These are phyloP conservation scores for Hibiscus syriacus DNA, from an alignment of 345 rosid species.

Conservation along the genomic window DNA sequence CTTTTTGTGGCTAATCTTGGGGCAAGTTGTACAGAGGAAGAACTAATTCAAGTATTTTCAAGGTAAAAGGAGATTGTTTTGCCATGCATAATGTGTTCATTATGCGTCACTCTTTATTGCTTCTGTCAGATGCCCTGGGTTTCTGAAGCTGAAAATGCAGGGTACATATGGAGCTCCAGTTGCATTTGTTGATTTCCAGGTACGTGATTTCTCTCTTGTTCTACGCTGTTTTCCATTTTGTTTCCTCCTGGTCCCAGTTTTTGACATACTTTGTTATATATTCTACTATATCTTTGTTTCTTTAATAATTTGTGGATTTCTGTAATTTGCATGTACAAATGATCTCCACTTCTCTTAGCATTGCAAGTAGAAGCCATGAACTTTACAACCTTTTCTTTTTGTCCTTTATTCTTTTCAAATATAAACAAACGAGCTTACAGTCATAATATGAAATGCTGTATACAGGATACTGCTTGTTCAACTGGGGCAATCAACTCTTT, in stretches of 20 bases:
- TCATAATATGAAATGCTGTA: neutral
- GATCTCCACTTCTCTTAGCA: neutral
- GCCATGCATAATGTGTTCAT: neutral
- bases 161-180: slow-evolving; percentile 72
- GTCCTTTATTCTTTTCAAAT: neutral
- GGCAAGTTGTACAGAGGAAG: slow-evolving; percentile 72
- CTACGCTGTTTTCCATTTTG: neutral
- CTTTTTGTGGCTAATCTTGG: slow-evolving; percentile 84
- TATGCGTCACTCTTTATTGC: slow-evolving; percentile 4
- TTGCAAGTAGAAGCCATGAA: neutral
- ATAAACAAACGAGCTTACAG: neutral
- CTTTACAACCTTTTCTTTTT: neutral
- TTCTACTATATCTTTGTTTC: neutral
- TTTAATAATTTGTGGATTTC: neutral
- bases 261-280: neutral
- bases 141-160: slow-evolving; percentile 79
- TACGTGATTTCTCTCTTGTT: slow-evolving; percentile 20
- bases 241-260: neutral
- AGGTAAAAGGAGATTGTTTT: slow-evolving; percentile 30
- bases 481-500: slow-evolving; percentile 62
- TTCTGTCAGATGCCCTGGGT: slow-evolving; percentile 61
- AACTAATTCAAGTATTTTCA: slow-evolving; percentile 70
- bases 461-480: slow-evolving; percentile 69
- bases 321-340: neutral
- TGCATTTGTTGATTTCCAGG: slow-evolving; percentile 94